Percentiles rank a stretch among this genome's conserved stretches.
Conservation (phyloP, 2,329 filamentous ascomycete genomes). For the Corniculantispora saksenae region DNA sequence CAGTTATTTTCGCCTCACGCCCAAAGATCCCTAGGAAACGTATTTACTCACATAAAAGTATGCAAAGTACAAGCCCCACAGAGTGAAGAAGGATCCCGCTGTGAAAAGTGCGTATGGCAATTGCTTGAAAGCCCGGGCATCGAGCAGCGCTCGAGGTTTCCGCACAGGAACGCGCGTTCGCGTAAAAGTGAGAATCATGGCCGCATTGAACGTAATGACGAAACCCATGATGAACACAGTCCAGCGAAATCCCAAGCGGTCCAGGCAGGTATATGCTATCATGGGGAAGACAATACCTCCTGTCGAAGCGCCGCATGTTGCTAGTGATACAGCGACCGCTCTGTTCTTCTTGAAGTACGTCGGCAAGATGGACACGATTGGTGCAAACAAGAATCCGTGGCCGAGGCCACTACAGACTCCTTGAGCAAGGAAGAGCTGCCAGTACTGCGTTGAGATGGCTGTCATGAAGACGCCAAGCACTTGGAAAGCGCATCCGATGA, state of each 20-base stretch:
- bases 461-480: slow-evolving; percentile 48
- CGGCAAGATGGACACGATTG: slow-evolving; percentile 54
- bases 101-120: slow-evolving; percentile 42
- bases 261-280: slow-evolving; percentile 56
- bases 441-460: slow-evolving; percentile 41
- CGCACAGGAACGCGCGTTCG: slow-evolving; percentile 50
- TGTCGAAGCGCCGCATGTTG: slow-evolving; percentile 59
- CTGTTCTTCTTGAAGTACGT: slow-evolving; percentile 64
- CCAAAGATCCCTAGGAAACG: too few species aligned
- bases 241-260: slow-evolving; percentile 63
- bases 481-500: slow-evolving; percentile 43
- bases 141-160: slow-evolving; percentile 51
- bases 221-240: slow-evolving; percentile 64
- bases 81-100: slow-evolving; percentile 38
- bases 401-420: slow-evolving; percentile 60
- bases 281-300: slow-evolving; percentile 67
- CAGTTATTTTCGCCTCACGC: neutral
- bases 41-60: slow-evolving; percentile 45
- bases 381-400: slow-evolving; percentile 54
- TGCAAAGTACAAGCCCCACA: slow-evolving; percentile 53
- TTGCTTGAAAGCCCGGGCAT: slow-evolving; percentile 53
- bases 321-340: slow-evolving; percentile 60
- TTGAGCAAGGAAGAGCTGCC: slow-evolving; percentile 53
- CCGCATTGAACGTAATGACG: slow-evolving; percentile 51
- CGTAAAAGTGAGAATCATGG: slow-evolving; percentile 43